phyloP scores from a whole-genome alignment of 352 stramenopile genomes.

The Achlya hypogyna region DNA sequence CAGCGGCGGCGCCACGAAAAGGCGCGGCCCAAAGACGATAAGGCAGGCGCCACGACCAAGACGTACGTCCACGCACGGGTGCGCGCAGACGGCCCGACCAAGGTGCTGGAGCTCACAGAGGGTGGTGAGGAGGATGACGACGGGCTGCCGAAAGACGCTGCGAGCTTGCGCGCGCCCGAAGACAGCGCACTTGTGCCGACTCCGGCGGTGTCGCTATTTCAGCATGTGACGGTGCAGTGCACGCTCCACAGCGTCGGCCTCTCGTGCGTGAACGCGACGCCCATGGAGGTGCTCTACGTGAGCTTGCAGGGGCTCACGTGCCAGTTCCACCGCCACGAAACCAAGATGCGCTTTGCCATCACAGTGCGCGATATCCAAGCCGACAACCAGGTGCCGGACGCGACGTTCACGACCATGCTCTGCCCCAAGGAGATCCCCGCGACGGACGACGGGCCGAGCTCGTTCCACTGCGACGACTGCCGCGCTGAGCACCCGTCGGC shows the following conservation, averaged over 20 bases:
- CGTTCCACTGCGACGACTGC: conserved; percentile 78
- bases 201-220: background rate
- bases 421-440: conserved; percentile 33
- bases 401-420: conserved; percentile 75
- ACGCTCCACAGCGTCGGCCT: conserved; percentile 48
- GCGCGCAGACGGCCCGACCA: conserved; percentile 81
- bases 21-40: background rate
- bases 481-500: conserved; percentile 48
- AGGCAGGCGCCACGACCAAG: conserved; percentile 40
- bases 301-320: conserved; percentile 74
- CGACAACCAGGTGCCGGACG: conserved; percentile 79
- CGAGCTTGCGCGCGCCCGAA: conserved; percentile 1
- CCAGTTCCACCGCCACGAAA: conserved; percentile 63
- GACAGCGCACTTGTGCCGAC: background rate
- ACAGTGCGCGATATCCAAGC: conserved; percentile 81
- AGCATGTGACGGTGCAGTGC: conserved; percentile 52
- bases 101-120: conserved; percentile 86
- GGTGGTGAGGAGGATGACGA: conserved; percentile 80
- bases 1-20: background rate
- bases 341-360: conserved; percentile 79
- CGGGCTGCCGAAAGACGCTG: conserved; percentile 40
- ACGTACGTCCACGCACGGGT: conserved; percentile 81
- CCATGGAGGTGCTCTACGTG: conserved; percentile 80
- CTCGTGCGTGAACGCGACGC: conserved; percentile 80
- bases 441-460: conserved; percentile 17